Base-by-base conservation (phyloP, 2,329 filamentous ascomycete species). In the Ophiostoma fasciatum region DNA sequence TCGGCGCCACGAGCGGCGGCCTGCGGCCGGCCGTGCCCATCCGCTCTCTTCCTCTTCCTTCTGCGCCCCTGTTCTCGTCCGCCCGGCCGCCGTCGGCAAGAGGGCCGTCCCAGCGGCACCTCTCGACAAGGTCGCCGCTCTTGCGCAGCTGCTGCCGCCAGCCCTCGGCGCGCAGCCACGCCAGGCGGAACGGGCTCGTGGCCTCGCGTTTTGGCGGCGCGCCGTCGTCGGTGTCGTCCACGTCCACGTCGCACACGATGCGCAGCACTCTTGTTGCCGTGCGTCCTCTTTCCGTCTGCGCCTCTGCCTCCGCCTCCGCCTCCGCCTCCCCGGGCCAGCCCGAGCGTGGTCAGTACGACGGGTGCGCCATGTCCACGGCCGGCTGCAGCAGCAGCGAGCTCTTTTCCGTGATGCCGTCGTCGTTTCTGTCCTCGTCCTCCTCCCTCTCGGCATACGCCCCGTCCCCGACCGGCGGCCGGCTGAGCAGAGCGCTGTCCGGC, bases 281-380 rank as follows among this genome's bases (percentile, higher is more conserved):
- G 17, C 15, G 19, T 35, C 13, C 21, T 11, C 23, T 26, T 26
- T n/a, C 22, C 27, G 17, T 33, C 17, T 22, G 7, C 9, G 22
- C 12, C 12, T 2, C 22, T 18, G 21, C 18, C 3, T 8, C 23
- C 7, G 32, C 4, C 34, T 25, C 18, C 28, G 5, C 28, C 28
- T 7, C 8, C 22, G 18, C n/a, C n/a, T n/a, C n/a, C n/a, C n/a
- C n/a, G n/a, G n/a, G n/a, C n/a, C n/a, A 19, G 22, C 19, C 43
- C 43, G 57, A 58, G 57, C 47, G 55, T 60, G 53, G 55, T 61
- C 58, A 61, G 48, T 52, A 46, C 27, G 35, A 14, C 15, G 43
- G 28, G 5, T 21, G 17, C 5, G 28, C 13, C 15, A 20, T 32
- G 23, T 13, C 39, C 5, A 17, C 25, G 29, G 37, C 44, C 7